Conservation (phyloP, 192 early-diverging fungal genomes). For the Ramicandelaber brevisporus region DNA sequence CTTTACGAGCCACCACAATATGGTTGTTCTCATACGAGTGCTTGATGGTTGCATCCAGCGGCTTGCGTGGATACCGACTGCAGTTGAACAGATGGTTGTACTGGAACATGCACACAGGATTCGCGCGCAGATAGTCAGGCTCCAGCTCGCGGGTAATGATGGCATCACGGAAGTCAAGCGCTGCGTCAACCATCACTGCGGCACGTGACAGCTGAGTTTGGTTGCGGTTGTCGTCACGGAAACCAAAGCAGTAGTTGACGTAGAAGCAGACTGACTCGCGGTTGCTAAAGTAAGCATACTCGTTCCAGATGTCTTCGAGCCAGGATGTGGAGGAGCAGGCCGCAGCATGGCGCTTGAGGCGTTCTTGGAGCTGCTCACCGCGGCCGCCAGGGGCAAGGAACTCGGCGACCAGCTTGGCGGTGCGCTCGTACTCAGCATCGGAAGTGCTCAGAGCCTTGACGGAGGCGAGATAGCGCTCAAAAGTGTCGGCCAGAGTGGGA, state of each 20-base stretch:
- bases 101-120: slow-evolving; percentile 56
- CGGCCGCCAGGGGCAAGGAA: slow-evolving; percentile 18
- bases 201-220: slow-evolving; percentile 18
- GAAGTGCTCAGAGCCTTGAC: slow-evolving; percentile 17
- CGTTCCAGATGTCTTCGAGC: slow-evolving; percentile 23
- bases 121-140: slow-evolving; percentile 38
- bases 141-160: slow-evolving; percentile 32
- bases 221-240: slow-evolving; percentile 11
- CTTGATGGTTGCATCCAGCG: slow-evolving; percentile 34
- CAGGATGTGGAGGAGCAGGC: slow-evolving; percentile 8
- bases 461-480: slow-evolving; percentile 16
- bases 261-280: slow-evolving; percentile 18
- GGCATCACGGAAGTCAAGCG: slow-evolving; percentile 25
- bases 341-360: slow-evolving; percentile 13
- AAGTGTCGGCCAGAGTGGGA: slow-evolving; percentile 24
- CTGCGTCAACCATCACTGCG: slow-evolving; percentile 32
- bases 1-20: slow-evolving; percentile 43
- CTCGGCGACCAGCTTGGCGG: slow-evolving; percentile 14
- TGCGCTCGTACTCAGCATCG: slow-evolving; percentile 18
- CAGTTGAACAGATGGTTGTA: slow-evolving; percentile 68
- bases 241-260: slow-evolving; percentile 21
- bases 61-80: slow-evolving; percentile 40
- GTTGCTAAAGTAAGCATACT: slow-evolving; percentile 21
- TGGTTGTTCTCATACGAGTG: slow-evolving; percentile 36
- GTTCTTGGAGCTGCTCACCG: slow-evolving; percentile 11